Conservation (phyloP, 805 yeast genomes). For the Candida nemodendra region DNA sequence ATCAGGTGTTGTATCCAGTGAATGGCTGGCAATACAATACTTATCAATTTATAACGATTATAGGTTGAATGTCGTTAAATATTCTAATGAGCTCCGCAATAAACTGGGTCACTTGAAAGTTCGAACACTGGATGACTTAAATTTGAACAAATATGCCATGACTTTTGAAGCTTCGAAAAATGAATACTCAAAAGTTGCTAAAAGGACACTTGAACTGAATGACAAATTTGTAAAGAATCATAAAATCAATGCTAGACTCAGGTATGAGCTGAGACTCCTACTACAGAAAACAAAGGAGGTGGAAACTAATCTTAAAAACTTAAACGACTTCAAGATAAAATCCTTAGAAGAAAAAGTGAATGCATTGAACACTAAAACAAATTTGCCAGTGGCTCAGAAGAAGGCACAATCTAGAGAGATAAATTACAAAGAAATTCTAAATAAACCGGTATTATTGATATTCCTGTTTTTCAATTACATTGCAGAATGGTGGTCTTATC, state of each 20-base stretch:
- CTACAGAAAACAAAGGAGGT: constrained; percentile 64
- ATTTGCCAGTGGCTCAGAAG: background rate
- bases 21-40: constrained; percentile 29
- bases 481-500: constrained; percentile 10
- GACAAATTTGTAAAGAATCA: constrained; percentile 49
- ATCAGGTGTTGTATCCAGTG: constrained; percentile 18
- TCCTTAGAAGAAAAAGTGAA: constrained; percentile 21
- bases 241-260: constrained; percentile 56
- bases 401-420: constrained; percentile 5
- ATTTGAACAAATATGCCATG: constrained; percentile 9
- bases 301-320: constrained; percentile 48
- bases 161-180: constrained; percentile 13
- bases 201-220: constrained; percentile 27
- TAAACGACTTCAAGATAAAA: constrained; percentile 37
- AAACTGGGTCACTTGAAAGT: constrained; percentile 17
- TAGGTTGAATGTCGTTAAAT: constrained; percentile 19
- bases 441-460: constrained; percentile 23
- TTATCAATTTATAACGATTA: constrained; percentile 18
- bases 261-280: constrained; percentile 62
- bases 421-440: constrained; percentile 5
- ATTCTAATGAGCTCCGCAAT: constrained; percentile 16
- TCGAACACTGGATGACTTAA: constrained; percentile 19
- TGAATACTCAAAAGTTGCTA: constrained; percentile 20
- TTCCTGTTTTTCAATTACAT: constrained; percentile 23
- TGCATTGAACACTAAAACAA: constrained; percentile 4